phyloP scores from a whole-genome alignment of 768 basidiomycete genomes.

The Amanita muscaria region DNA sequence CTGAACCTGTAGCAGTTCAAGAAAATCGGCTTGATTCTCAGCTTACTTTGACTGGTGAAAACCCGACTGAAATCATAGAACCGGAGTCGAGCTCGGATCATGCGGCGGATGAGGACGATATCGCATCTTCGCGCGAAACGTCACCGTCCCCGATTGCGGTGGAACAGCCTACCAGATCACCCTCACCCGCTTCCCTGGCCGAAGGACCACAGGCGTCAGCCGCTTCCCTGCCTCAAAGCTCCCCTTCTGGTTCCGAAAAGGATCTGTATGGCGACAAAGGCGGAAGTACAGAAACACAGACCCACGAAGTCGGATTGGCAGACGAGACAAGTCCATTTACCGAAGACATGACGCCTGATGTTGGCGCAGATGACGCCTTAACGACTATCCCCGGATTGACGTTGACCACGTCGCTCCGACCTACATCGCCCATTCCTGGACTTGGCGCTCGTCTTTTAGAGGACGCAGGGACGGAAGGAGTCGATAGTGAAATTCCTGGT shows the following conservation, averaged over 20 bases:
- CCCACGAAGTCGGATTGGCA: background rate
- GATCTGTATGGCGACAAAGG: background rate
- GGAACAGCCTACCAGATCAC: background rate
- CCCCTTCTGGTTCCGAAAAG: background rate
- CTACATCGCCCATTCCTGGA: conserved; percentile 5
- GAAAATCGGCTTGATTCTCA: too few species aligned
- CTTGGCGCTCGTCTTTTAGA: conserved; percentile 1
- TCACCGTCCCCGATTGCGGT: background rate
- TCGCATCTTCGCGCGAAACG: conserved; percentile 7
- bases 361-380: background rate
- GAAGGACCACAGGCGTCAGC: background rate
- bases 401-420: background rate
- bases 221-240: background rate
- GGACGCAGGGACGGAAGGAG: background rate
- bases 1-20: too few species aligned
- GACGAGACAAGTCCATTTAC: background rate
- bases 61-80: background rate
- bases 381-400: conserved; percentile 1
- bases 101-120: conserved; percentile 3
- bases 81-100: background rate
- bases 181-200: background rate
- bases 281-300: background rate
- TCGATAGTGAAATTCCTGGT: conserved; percentile 6
- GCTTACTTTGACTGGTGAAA: too few species aligned
- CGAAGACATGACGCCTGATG: background rate